Base-by-base conservation (phyloP, 129 eudicot species). In the Pittosporum tobira region DNA sequence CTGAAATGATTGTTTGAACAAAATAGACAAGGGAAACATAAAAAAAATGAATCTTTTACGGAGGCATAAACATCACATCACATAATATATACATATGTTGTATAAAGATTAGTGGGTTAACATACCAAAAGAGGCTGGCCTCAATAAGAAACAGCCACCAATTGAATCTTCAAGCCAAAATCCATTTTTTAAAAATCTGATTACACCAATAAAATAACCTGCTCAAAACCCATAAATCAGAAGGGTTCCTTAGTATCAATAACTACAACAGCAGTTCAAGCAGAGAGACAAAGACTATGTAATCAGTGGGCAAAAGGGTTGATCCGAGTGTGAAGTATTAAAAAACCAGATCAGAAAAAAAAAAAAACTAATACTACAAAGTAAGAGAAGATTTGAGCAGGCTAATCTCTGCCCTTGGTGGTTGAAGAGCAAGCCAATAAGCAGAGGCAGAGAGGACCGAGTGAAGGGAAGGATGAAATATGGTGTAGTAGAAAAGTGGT, bases 101-200 rank as follows among this genome's bases (percentile, higher is more conserved):
- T 30, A 21, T 22, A 57, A 43, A 29, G 19, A 15, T 23, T 40
- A 70, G 51, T 25, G 30, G 47, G 13, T 58, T n/a, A 37, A 70
- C 77, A 62, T 73, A 76, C 75, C 81, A 81, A 71, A 81, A 57
- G 75, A 77, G 76, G 78, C 81, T 64, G 58, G 71, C 69, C 70
- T 72, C 71, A 65, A n/a, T 48, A 69, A 44, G 75, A 71, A 63
- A 60, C 61, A 67, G 73, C 69, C 73, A 64, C 62, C 81, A 67
- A 69, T 61, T 68, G 84, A 60, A 68, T 73, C 84, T 71, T 57
- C 52, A 50, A 71, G 49, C 64, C 59, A 64, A 77, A 49, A 16
- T 72, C 72, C 81, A 65, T 70, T 54, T 48, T 21, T n/a, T 55
- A 45, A n/a, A 48, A 68, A 56, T 42, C 68, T 23, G 62, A 71